These are phyloP conservation scores for Conoideocrella luteorostrata DNA, from an alignment of 2,329 filamentous ascomycete species.

Conservation along the genomic window DNA sequence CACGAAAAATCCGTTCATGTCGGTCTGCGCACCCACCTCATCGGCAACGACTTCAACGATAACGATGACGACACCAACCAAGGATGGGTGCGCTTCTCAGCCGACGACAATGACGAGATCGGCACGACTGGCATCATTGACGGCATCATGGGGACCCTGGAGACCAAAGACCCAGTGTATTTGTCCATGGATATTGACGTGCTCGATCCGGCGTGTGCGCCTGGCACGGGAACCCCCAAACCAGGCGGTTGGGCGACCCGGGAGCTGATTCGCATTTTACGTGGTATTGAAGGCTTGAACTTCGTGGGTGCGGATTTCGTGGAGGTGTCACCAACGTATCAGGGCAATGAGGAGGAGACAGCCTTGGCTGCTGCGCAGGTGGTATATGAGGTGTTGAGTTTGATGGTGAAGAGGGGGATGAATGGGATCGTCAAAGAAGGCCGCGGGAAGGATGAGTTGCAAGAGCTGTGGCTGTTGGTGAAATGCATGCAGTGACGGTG, in stretches of 20 bases:
- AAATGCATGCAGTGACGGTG: too few relatives aligned
- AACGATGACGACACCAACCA: constrained; percentile 67
- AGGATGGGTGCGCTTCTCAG: constrained; percentile 67
- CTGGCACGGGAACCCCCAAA: constrained; percentile 69
- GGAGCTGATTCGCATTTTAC: constrained; percentile 64
- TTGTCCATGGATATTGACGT: constrained; percentile 81
- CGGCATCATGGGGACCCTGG: constrained; percentile 69
- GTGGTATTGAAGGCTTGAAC: constrained; percentile 63
- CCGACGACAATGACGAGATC: constrained; percentile 75
- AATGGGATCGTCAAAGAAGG: too few relatives aligned
- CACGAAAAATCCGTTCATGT: constrained; percentile 75
- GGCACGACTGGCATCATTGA: constrained; percentile 67
- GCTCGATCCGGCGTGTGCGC: constrained; percentile 73
- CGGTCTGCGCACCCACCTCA: constrained; percentile 68
- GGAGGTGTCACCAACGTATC: constrained; percentile 73
- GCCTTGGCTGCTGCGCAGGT: constrained; percentile 73
- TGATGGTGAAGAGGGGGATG: too few relatives aligned
- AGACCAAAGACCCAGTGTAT: constrained; percentile 68
- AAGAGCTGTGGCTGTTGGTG: too few relatives aligned
- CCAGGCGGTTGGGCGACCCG: constrained; percentile 71
- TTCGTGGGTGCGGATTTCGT: constrained; percentile 66
- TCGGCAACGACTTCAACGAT: constrained; percentile 55
- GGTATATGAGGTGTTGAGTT: constrained; percentile 64
- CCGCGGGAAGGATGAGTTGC: neutral
- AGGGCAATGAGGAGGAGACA: constrained; percentile 68